Conservation (phyloP, 2,329 filamentous ascomycete species). For the Helotiales sp. region DNA sequence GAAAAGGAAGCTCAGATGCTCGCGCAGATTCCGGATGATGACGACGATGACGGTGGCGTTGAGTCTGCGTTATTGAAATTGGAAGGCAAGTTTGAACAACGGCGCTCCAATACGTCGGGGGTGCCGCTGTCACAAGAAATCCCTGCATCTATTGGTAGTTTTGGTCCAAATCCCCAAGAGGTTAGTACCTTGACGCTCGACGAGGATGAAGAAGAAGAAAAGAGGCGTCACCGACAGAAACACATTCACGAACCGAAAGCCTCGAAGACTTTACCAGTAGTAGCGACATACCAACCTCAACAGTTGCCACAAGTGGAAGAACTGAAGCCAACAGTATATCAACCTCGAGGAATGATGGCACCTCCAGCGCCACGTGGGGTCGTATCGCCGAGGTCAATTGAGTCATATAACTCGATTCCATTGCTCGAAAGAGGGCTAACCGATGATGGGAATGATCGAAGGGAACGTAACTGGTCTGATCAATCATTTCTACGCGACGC, state of each 20-base stretch:
- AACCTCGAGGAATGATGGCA: conserved; percentile 25
- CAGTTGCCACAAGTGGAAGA: conserved; percentile 20
- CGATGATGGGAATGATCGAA: conserved; percentile 48
- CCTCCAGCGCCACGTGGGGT: conserved; percentile 39
- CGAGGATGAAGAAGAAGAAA: conserved; percentile 38
- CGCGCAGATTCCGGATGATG: conserved; percentile 82
- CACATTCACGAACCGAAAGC: conserved; percentile 45
- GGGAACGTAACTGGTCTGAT: conserved; percentile 51
- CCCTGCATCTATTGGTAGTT: conserved; percentile 26
- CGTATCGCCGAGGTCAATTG: conserved; percentile 62
- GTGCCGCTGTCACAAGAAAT: conserved; percentile 12
- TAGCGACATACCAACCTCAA: conserved; percentile 24
- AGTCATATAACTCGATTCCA: conserved; percentile 76
- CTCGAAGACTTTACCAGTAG: conserved; percentile 33
- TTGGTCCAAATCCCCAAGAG: conserved; percentile 28
- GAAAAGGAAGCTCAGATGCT: conserved; percentile 86
- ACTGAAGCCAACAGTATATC: conserved; percentile 32
- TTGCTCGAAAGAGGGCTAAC: conserved; percentile 68
- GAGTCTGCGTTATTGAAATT: conserved; percentile 92
- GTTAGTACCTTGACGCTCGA: conserved; percentile 24
- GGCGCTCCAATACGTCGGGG: conserved; percentile 30
- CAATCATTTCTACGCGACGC: conserved; percentile 54
- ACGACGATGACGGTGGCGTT: conserved; percentile 77
- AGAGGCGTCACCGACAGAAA: conserved; percentile 46
- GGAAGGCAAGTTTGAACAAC: conserved; percentile 78